These are phyloP conservation scores for Dispira parvispora DNA, from an alignment of 192 early-diverging fungal species.

Conservation along the genomic window DNA sequence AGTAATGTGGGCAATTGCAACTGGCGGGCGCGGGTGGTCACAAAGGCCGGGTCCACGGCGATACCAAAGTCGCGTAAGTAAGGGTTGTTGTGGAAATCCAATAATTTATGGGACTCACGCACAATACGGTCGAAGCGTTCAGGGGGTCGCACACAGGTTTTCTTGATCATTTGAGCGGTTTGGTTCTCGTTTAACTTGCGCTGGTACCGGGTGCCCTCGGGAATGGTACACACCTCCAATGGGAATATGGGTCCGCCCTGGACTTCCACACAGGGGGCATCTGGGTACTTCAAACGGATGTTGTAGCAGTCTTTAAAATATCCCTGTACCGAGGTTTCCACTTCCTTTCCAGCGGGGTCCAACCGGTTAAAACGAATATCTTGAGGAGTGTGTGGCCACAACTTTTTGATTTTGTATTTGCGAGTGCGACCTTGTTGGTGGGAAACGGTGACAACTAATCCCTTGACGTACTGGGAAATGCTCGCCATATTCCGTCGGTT, in stretches of 20 bases:
- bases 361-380: conserved; percentile 52
- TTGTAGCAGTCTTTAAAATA: conserved; percentile 69
- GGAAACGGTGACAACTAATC: conserved; percentile 31
- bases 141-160: conserved; percentile 69
- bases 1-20: conserved; percentile 61
- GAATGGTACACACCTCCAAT: conserved; percentile 78
- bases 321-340: conserved; percentile 43
- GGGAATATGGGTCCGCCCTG: conserved; percentile 56
- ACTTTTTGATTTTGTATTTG: conserved; percentile 50
- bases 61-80: conserved; percentile 68
- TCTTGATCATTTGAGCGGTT: conserved; percentile 91
- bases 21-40: conserved; percentile 55
- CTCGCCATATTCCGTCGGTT: conserved; percentile 10
- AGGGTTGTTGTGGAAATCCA: conserved; percentile 47
- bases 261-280: conserved; percentile 68
- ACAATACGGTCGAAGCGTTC: conserved; percentile 73
- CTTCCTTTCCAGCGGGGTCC: conserved; percentile 31
- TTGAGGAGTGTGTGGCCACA: conserved; percentile 48
- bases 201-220: conserved; percentile 66
- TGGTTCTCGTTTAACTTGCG: conserved; percentile 70
- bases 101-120: conserved; percentile 39
- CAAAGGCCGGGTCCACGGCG: conserved; percentile 41
- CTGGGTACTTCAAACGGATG: conserved; percentile 49
- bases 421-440: conserved; percentile 52
- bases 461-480: conserved; percentile 25